Percentiles rank a stretch among this genome's conserved stretches.
phyloP scores from a whole-genome alignment of 768 basidiomycete species.

The Boletus subcaerulescens region DNA sequence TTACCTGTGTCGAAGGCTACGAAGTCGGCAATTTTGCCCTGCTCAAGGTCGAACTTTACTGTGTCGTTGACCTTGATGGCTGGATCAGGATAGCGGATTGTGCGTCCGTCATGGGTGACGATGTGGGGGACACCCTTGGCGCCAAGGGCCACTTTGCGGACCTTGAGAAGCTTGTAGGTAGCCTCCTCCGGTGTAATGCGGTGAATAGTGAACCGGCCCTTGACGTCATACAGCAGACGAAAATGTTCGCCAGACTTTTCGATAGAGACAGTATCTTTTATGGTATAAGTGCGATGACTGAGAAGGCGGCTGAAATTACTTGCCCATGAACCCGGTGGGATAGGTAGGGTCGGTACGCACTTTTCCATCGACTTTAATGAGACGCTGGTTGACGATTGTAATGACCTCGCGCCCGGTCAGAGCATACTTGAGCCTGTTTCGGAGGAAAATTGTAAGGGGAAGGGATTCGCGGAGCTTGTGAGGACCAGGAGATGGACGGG shows the following conservation, averaged over 20 bases:
- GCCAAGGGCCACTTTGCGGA: slow-evolving; percentile 88
- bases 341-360: slow-evolving; percentile 97
- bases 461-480: slow-evolving; percentile 99
- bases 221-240: slow-evolving; percentile 98
- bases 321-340: slow-evolving; percentile 97
- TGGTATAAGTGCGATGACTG: background rate
- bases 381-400: slow-evolving; percentile 89
- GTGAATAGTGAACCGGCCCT: slow-evolving; percentile 99
- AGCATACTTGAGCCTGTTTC: slow-evolving; percentile 99
- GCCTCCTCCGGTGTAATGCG: slow-evolving; percentile 98
- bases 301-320: slow-evolving; percentile 19
- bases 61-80: slow-evolving; percentile 95
- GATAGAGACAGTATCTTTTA: slow-evolving; percentile 87
- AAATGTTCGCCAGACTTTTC: slow-evolving; percentile 99
- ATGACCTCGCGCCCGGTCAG: slow-evolving; percentile 95
- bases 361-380: slow-evolving; percentile 98
- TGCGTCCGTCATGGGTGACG: slow-evolving; percentile 98
- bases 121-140: slow-evolving; percentile 93
- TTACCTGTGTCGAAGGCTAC: slow-evolving; percentile 98
- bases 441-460: slow-evolving; percentile 94
- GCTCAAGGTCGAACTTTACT: slow-evolving; percentile 94
- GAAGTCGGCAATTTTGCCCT: slow-evolving; percentile 88
- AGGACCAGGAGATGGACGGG: slow-evolving; percentile 96
- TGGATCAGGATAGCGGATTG: slow-evolving; percentile 99
- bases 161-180: slow-evolving; percentile 93